phyloP scores from a whole-genome alignment of 345 rosid genomes.

The Hirschfeldia incana region DNA sequence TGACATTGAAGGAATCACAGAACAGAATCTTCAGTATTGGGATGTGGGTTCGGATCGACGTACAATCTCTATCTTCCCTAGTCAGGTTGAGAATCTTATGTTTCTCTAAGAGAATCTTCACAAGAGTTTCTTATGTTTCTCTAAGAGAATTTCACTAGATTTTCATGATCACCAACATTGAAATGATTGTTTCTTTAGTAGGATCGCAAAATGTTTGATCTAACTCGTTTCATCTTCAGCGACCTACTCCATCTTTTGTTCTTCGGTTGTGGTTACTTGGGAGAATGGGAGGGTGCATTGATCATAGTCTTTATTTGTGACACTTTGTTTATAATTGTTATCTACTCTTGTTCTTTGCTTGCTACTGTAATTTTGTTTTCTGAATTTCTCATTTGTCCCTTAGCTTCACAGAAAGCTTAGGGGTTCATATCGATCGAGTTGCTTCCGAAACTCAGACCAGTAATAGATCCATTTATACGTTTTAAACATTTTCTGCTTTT shows the following conservation, averaged over 20 bases:
- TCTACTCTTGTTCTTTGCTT: background rate
- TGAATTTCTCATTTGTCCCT: background rate
- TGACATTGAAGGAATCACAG: conserved; percentile 1
- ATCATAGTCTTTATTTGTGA: background rate
- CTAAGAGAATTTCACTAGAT: no score
- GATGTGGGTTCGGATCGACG: background rate
- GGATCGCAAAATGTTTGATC: background rate
- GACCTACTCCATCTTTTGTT: background rate
- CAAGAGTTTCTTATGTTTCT: background rate
- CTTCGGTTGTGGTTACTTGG: background rate
- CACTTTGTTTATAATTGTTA: background rate
- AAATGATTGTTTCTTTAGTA: background rate
- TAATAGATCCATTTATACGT: background rate
- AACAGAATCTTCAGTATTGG: background rate
- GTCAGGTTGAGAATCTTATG: conserved; percentile 23
- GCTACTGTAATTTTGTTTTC: background rate
- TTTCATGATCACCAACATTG: background rate
- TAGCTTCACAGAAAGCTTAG: background rate
- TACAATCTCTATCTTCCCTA: conserved; percentile 2
- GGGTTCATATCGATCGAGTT: background rate
- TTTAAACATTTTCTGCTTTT: background rate
- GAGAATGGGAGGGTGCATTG: background rate
- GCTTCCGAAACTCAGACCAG: background rate
- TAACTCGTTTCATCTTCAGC: background rate
- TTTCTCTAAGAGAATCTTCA: conserved; percentile 2